Evolutionary conservation across 345 rosid genomes (phyloP).

Genomic region (Salix brachista): DNA sequence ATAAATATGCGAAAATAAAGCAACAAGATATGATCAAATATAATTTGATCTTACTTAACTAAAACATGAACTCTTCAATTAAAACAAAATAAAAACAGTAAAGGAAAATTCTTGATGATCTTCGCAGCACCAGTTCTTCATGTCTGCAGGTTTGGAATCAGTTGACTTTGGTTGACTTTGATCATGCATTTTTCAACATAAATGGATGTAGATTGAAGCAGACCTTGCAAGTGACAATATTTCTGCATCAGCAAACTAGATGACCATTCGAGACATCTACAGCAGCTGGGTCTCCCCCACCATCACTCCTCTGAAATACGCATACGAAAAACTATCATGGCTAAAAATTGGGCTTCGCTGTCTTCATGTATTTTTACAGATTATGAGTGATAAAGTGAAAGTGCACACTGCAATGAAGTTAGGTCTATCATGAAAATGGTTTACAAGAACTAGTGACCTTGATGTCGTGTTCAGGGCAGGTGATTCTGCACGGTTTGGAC

Average conservation of each 20-base stretch:
- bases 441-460: too few relatives aligned
- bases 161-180: too few relatives aligned
- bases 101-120: too few relatives aligned
- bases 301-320: conserved; percentile 26
- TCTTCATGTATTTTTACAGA: background rate
- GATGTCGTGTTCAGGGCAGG: conserved; percentile 4
- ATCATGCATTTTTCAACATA: too few relatives aligned
- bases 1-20: too few relatives aligned
- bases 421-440: too few relatives aligned
- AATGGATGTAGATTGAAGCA: background rate
- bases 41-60: too few relatives aligned
- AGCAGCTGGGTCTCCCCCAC: conserved; percentile 29
- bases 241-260: conserved; percentile 27
- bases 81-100: too few relatives aligned
- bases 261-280: conserved; percentile 25
- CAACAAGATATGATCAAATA: too few relatives aligned
- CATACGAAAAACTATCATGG: background rate
- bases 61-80: too few relatives aligned
- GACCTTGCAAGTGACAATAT: conserved; percentile 26
- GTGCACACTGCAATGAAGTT: conserved; percentile 27
- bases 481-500: conserved; percentile 5
- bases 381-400: background rate
- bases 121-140: too few relatives aligned
- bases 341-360: background rate
- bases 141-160: too few relatives aligned